phyloP scores from a whole-genome alignment of 1,284 basidiomycete species.

The Malassezia japonica region DNA sequence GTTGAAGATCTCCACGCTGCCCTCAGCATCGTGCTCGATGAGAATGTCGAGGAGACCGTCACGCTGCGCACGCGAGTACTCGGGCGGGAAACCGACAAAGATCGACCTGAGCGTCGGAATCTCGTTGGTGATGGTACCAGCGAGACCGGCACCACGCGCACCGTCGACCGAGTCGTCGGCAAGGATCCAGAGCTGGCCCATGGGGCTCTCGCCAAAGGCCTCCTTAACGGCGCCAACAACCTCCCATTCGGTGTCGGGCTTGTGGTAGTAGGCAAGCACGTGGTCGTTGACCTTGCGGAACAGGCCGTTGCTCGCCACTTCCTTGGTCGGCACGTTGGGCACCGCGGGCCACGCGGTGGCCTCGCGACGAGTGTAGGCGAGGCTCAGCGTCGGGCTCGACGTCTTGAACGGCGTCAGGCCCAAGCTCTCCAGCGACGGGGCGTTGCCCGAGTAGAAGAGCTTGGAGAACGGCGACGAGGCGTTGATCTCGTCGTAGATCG shows the following conservation, averaged over 20 bases:
- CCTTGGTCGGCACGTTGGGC: constrained; percentile 1
- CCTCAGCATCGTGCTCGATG: constrained; percentile 1
- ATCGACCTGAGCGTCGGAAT: constrained; percentile 10
- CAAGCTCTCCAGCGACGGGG: neutral
- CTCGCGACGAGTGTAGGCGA: constrained; percentile 2
- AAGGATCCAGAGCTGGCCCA: constrained; percentile 17
- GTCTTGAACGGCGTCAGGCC: constrained; percentile 1
- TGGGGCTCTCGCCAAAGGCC: constrained; percentile 5
- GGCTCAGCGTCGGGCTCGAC: constrained; percentile 7
- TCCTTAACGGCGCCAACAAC: constrained; percentile 3
- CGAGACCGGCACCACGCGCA: constrained; percentile 11
- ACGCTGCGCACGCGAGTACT: constrained; percentile 12
- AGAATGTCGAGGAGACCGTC: constrained; percentile 7
- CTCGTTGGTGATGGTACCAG: constrained; percentile 17
- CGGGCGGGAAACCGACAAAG: constrained; percentile 8
- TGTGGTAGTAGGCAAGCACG: constrained; percentile 15
- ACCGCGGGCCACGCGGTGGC: constrained; percentile 10
- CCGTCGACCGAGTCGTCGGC: constrained; percentile 15
- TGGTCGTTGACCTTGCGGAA: constrained; percentile 5
- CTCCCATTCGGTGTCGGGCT: constrained; percentile 12
- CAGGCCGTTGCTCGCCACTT: neutral
- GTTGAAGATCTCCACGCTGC: constrained; percentile 14
- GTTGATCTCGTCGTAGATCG: constrained; percentile 11
- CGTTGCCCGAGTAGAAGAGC: constrained; percentile 1
- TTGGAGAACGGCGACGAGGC: neutral